phyloP scores from a whole-genome alignment of 306 rosid genomes.

The Senna siamea region DNA sequence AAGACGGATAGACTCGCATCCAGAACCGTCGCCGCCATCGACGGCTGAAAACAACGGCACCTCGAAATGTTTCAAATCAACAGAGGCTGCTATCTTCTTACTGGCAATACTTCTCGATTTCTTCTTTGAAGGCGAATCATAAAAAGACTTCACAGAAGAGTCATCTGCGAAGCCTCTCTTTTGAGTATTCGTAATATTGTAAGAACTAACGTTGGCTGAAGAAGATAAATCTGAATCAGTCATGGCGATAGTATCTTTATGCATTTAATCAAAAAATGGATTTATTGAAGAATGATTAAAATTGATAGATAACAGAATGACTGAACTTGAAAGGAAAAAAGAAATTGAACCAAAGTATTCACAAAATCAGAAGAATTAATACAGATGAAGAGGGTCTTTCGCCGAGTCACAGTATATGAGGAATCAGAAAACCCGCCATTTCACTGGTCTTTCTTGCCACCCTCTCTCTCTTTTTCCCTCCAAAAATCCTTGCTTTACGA shows the following conservation, averaged over 20 bases:
- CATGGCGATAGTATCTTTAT: conserved; percentile 22
- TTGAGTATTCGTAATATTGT: neutral
- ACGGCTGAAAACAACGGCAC: conserved; percentile 48
- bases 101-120: conserved; percentile 2
- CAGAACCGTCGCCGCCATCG: conserved; percentile 33
- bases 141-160: neutral
- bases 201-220: neutral
- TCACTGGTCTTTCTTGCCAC: neutral
- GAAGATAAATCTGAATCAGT: conserved; percentile 12
- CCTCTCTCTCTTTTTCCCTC: neutral
- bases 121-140: neutral
- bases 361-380: neutral
- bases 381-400: neutral
- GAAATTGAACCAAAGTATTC: neutral
- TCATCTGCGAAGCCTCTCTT: conserved; percentile 35
- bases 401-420: neutral
- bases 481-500: neutral
- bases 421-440: neutral
- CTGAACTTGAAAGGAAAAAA: neutral
- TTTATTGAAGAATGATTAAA: neutral
- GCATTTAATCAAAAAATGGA: neutral
- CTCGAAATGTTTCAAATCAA: conserved; percentile 47
- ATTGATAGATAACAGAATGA: neutral
- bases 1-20: conserved; percentile 43
- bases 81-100: conserved; percentile 21